Evolutionary conservation across 2,329 filamentous ascomycete genomes (phyloP).

Genomic region (Hypoxylon sp.): DNA sequence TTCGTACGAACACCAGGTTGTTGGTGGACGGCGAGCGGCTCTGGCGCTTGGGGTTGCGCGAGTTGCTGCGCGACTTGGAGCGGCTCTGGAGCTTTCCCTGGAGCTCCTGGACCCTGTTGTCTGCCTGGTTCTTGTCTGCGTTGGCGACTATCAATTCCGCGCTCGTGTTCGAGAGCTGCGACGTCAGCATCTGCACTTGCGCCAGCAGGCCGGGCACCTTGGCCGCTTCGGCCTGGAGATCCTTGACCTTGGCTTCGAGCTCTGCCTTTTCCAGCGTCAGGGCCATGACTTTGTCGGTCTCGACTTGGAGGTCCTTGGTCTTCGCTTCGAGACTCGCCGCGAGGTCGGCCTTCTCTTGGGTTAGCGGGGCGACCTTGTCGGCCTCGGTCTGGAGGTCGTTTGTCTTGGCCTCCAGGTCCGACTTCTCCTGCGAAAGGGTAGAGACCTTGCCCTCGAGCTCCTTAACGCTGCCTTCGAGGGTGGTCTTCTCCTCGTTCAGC

Average conservation of each 20-base stretch:
- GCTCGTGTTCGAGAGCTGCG: slow-evolving; percentile 32
- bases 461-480: slow-evolving; percentile 39
- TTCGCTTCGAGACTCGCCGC: slow-evolving; percentile 40
- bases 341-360: slow-evolving; percentile 46
- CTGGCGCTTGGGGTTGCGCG: slow-evolving; percentile 49
- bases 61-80: slow-evolving; percentile 49
- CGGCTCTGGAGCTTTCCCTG: slow-evolving; percentile 36
- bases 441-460: slow-evolving; percentile 42
- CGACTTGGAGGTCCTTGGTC: slow-evolving; percentile 34
- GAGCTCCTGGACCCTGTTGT: slow-evolving; percentile 39
- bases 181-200: slow-evolving; percentile 46
- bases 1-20: slow-evolving; percentile 50
- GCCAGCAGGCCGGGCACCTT: slow-evolving; percentile 45
- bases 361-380: slow-evolving; percentile 42
- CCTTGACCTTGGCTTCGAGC: slow-evolving; percentile 45
- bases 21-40: slow-evolving; percentile 49
- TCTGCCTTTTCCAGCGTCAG: slow-evolving; percentile 45
- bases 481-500: slow-evolving; percentile 47
- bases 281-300: slow-evolving; percentile 34
- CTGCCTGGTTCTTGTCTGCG: slow-evolving; percentile 37
- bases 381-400: slow-evolving; percentile 45
- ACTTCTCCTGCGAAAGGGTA: slow-evolving; percentile 42
- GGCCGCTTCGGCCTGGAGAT: slow-evolving; percentile 47
- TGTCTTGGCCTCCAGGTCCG: slow-evolving; percentile 46
- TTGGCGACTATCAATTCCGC: slow-evolving; percentile 37